Conservation (phyloP, 2,329 filamentous ascomycete species). For the Penicillium sp. region DNA sequence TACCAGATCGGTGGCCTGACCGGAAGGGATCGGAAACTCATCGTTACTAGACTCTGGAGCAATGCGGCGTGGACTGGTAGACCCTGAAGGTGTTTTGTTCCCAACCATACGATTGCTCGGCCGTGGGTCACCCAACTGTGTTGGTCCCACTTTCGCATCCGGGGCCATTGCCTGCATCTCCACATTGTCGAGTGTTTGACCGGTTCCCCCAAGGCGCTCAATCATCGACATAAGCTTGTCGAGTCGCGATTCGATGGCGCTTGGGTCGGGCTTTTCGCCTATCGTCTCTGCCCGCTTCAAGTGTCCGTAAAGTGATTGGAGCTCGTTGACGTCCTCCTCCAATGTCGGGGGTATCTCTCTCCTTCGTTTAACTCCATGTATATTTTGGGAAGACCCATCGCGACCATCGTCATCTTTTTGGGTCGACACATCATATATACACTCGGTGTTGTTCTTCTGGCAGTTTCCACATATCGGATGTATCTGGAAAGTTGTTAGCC, state of each 20-base stretch:
- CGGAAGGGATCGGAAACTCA: conserved; percentile 43
- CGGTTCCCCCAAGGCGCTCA: conserved; percentile 38
- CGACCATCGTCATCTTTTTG: conserved; percentile 22
- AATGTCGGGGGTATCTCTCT: conserved; percentile 27
- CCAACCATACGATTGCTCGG: conserved; percentile 12
- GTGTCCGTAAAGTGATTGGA: conserved; percentile 32
- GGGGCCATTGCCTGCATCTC: conserved; percentile 20
- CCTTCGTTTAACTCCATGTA: conserved; percentile 36
- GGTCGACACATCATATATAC: conserved; percentile 39
- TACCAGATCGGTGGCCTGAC: conserved; percentile 40
- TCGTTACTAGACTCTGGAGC: conserved; percentile 27
- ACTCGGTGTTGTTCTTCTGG: conserved; percentile 42
- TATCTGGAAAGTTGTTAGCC: conserved; percentile 23
- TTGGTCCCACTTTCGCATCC: conserved; percentile 15
- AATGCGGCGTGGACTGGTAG: conserved; percentile 33
- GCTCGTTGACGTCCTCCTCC: conserved; percentile 32
- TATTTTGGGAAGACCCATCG: conserved; percentile 11
- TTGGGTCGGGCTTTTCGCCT: conserved; percentile 28
- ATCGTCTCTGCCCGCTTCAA: conserved; percentile 23
- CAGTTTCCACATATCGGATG: conserved; percentile 48
- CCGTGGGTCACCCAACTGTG: conserved; percentile 17
- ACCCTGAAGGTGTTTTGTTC: conserved; percentile 19
- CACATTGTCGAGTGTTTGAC: conserved; percentile 25
- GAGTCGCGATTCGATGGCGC: conserved; percentile 43
- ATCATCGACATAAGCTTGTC: conserved; percentile 46